Percentiles rank a stretch among this genome's conserved stretches.
These are phyloP conservation scores for Puccinia novopanici DNA, from an alignment of 1,284 basidiomycete genomes.

Conservation along the genomic window DNA sequence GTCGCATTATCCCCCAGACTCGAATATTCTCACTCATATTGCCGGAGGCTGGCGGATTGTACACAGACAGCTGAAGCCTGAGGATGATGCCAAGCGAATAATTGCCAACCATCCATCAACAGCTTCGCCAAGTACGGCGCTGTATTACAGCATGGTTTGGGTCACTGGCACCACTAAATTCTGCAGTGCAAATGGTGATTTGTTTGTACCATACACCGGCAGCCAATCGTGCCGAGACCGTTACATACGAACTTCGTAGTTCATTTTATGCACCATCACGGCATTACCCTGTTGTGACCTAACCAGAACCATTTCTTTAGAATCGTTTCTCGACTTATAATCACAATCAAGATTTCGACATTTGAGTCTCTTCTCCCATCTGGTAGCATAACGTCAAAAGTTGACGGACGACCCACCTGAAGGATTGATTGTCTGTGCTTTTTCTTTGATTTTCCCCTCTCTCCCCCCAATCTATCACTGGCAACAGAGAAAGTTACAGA, in stretches of 20 bases:
- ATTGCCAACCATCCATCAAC: conserved; percentile 6
- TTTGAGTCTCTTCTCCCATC: too few species aligned
- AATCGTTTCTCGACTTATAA: too few species aligned
- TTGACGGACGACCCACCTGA: too few species aligned
- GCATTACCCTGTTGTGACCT: neutral
- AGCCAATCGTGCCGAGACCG: conserved; percentile 4
- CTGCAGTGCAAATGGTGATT: neutral
- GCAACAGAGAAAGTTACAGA: too few species aligned
- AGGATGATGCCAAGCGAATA: neutral
- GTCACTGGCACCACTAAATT: neutral
- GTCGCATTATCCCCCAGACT: neutral
- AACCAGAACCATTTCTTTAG: too few species aligned
- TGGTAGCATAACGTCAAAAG: too few species aligned
- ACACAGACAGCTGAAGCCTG: neutral
- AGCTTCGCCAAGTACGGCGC: neutral
- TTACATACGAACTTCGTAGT: neutral
- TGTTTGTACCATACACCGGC: neutral
- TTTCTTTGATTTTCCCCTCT: too few species aligned
- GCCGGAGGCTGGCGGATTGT: neutral
- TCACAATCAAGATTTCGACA: too few species aligned
- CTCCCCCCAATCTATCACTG: too few species aligned
- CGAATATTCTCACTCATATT: neutral
- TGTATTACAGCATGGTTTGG: neutral
- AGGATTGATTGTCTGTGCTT: too few species aligned
- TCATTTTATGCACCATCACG: conserved; percentile 4